These are phyloP conservation scores for Phaffomyces thermotolerans DNA, from an alignment of 805 yeast species.

Conservation along the genomic window DNA sequence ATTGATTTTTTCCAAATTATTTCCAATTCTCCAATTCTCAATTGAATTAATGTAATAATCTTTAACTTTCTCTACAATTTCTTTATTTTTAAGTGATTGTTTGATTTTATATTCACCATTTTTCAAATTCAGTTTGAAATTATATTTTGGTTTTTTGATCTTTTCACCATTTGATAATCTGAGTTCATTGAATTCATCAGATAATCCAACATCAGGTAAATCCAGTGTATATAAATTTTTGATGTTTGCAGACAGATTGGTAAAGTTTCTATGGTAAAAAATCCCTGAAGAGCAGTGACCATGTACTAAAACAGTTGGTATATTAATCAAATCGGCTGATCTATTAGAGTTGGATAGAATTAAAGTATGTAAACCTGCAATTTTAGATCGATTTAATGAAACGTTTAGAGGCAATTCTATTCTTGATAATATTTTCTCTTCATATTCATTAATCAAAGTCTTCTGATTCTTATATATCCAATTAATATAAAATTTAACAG, in stretches of 20 bases:
- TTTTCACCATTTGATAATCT: slow-evolving; percentile 15
- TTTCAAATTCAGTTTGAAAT: slow-evolving; percentile 3
- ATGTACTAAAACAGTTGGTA: slow-evolving; percentile 57
- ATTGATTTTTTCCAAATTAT: slow-evolving; percentile 46
- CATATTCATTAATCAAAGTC: slow-evolving; percentile 12
- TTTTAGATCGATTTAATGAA: slow-evolving; percentile 1
- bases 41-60: slow-evolving; percentile 49
- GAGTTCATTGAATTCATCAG: slow-evolving; percentile 22
- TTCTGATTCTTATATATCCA: slow-evolving; percentile 15
- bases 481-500: slow-evolving; percentile 10
- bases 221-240: slow-evolving; percentile 65
- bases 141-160: slow-evolving; percentile 11
- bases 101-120: slow-evolving; percentile 10
- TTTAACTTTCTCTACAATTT: slow-evolving; percentile 37
- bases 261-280: slow-evolving; percentile 67
- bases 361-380: slow-evolving; percentile 18
- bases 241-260: slow-evolving; percentile 36
- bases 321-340: slow-evolving; percentile 10
- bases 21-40: slow-evolving; percentile 54
- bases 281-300: slow-evolving; percentile 94
- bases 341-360: slow-evolving; percentile 19
- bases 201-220: slow-evolving; percentile 64
- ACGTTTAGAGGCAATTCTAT: slow-evolving; percentile 10
- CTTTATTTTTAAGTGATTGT: slow-evolving; percentile 14
- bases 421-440: slow-evolving; percentile 12